These are phyloP conservation scores for Pascua sp. DNA, from an alignment of 1,284 basidiomycete genomes.

Conservation along the genomic window DNA sequence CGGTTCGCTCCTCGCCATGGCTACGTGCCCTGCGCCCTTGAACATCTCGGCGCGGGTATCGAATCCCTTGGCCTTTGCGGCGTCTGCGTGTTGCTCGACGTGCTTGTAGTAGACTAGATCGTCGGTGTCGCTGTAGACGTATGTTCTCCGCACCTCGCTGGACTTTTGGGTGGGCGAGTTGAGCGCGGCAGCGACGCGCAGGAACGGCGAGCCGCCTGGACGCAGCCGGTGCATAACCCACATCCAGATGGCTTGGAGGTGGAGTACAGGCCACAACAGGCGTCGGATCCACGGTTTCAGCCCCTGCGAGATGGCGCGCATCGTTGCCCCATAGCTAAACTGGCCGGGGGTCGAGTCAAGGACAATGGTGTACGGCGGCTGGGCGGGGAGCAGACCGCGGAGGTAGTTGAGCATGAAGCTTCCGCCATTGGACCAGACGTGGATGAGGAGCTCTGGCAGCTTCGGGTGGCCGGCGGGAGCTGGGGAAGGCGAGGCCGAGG, in stretches of 20 bases:
- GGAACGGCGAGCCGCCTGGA: background rate
- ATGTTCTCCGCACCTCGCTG: constrained; percentile 11
- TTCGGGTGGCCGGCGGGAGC: background rate
- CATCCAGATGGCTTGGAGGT: constrained; percentile 6
- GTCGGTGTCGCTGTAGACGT: constrained; percentile 17
- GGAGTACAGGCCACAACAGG: constrained; percentile 9
- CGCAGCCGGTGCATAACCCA: constrained; percentile 7
- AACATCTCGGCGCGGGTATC: constrained; percentile 14
- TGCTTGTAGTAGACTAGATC: constrained; percentile 9
- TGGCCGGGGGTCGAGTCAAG: constrained; percentile 14
- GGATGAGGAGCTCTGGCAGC: constrained; percentile 10
- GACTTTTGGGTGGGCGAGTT: background rate
- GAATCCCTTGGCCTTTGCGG: constrained; percentile 9
- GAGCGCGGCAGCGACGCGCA: constrained; percentile 1
- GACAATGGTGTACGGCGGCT: constrained; percentile 12
- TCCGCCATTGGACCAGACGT: constrained; percentile 19
- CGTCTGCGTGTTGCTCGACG: constrained; percentile 13
- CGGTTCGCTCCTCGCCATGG: constrained; percentile 10
- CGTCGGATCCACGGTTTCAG: background rate
- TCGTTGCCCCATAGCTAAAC: constrained; percentile 9
- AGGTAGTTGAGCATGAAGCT: constrained; percentile 2
- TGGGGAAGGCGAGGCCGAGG: background rate
- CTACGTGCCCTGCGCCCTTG: constrained; percentile 15
- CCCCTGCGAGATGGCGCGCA: constrained; percentile 5
- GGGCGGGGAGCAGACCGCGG: background rate